Base-by-base conservation (phyloP, 2,329 filamentous ascomycete species). In the Septoria petroselini region DNA sequence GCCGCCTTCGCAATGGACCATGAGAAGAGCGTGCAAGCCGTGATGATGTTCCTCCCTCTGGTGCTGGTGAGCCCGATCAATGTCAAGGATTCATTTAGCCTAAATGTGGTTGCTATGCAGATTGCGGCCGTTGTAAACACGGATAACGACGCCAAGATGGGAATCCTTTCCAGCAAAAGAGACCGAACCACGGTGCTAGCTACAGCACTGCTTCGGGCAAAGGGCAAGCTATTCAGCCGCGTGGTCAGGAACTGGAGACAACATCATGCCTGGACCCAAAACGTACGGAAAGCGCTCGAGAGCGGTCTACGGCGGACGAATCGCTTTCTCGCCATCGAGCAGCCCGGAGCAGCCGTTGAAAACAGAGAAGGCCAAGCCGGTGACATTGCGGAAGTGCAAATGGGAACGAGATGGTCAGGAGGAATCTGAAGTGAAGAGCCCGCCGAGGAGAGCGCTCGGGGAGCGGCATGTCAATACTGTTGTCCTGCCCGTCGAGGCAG, bases 231-330 rank as follows among this genome's bases (percentile, higher is more conserved):
- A 9, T 46, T 23, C 15, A 21, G 17, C 3, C 43, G 34, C 14
- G 14, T 37, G 18, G 43, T 21, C 14, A 19, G 25, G 23, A 27
- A 7, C 31, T 25, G 43, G 23, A 33, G 34, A 18, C 23, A 34
- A 46, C 25, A 68, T n/a, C n/a, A n/a, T 69, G 64, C 66, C 65
- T 41, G 62, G 62, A 47, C 66, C 68, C 25, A 46, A 15, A 25
- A 46, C 43, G 15, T 72, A 72, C 50, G 70, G 70, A 19, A 71
- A 70, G 57, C 65, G 66, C n/a, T 59, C 65, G 18, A 58, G 59
- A 52, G 58, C 61, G n/a, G 45, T 59, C 8, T 62, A 60, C 52
- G 60, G 59, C 37, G 45, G 60, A 23, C 44, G 41, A 21, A 48
- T 57, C 27, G 56, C 50, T 8, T 50, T 53, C 27, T 59, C 31